Base-by-base conservation (phyloP, 2,329 filamentous ascomycete genomes). In the Aureobasidium leucospermi region DNA sequence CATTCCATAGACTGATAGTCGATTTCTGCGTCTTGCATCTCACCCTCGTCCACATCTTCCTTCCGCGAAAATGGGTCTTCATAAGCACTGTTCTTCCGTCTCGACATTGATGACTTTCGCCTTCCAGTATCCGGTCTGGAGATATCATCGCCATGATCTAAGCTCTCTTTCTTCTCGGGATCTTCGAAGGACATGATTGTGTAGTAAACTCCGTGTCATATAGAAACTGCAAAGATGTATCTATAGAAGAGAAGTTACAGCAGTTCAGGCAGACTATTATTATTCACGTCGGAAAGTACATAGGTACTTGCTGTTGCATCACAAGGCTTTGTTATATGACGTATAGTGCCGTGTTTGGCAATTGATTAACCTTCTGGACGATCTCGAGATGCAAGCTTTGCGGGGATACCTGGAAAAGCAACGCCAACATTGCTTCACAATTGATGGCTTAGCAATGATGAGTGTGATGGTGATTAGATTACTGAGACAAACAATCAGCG, bases 1-100 rank as follows among this genome's bases (percentile, higher is more conserved):
- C 79, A 82, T 60, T 71, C 71, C 71, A 80, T 73, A 0, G 76
- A 77, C 64, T 77, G 77, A 67, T 80, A 81, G 62, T 81, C 76
- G 59, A 81, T 74, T 59, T 77, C 63, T 48, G 59, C 59, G 43
- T 63, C 55, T 41, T 58, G 16, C 6, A 47, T 15, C 1, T 58
- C 53, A 9, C 53, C 53, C n/a, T 23, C 45, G 6, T 59, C 60
- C 16, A 57, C 36, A 9, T 38, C 39, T 7, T 49, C 43, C 39
- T 47, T 47, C 7, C 43, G 13, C 9, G 53, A 16, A 15, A 47
- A 58, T 1, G 53, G 53, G n/a, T 58, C 53, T 10, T 58, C 53
- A 15, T 58, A 58, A 16, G 32, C 32, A 41, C 53, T 58, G 32
- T 58, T 58, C 42, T 58, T 58, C 2, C 53, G 53, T 23, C 53